Evolutionary conservation across 768 basidiomycete genomes (phyloP), one percentile per base, ranked within the genome.

Genomic region (Suillus discolor): DNA sequence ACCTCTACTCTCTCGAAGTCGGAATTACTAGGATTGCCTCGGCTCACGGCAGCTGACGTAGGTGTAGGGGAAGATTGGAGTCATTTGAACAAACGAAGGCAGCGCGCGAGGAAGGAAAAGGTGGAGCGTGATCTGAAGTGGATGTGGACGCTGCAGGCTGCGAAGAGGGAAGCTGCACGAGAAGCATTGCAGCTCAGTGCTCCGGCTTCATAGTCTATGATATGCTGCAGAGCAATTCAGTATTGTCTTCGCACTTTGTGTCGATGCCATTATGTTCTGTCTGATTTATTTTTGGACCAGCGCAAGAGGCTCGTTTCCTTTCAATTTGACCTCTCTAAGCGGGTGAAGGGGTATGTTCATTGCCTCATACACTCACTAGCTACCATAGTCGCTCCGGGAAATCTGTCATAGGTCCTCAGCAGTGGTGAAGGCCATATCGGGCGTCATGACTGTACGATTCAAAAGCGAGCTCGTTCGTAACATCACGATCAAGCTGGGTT

Each of bases 401-500:
- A 31, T 31, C 31, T 6, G 31, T 31, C 31, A 6, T 31, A 31
- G 31, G 31, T 31, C 6, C 31, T 31, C 31, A 4, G 1, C 93
- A 9, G 95, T 98, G 64, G 97, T 99, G 65, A 96, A 98, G 81
- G 97, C 97, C 38, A 99, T 99, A 75, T 98, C 97, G 12, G 96
- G 97, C 7, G 97, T 98, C 20, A 92, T 93, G 88, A 99, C 97
- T 18, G 97, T 99, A 57, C 87, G 97, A 71, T 99, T 99, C 81
- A 99, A 99, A 85, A 99, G 98, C 79, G 97, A 99, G 79, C 88
- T 99, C 65, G 97, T 99, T 66, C 85, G 96, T 68, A 99, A 99
- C 80, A 99, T 99, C 72, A 99, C 97, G 25, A 99, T 99, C 82
- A 98, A 99, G 82, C 87, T 99, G 57, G 97, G 97, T 66, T 99